A percentile compares a stretch with the other conserved stretches of the same genome.
Conservation (phyloP, 2,329 filamentous ascomycete species). For the Rosellinia necatrix region DNA sequence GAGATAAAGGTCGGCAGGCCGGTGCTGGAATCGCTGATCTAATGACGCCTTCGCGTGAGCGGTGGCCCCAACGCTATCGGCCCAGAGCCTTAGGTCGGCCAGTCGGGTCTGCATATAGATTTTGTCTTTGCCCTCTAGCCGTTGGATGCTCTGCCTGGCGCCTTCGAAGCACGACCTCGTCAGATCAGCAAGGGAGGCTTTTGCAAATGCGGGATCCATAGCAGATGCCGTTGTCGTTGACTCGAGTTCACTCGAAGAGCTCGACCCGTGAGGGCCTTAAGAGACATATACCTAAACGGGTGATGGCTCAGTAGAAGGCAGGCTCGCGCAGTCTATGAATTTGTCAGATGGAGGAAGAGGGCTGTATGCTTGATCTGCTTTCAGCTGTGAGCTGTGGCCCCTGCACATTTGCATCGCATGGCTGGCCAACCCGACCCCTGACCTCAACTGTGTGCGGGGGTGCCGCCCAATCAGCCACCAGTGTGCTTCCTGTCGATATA, state of each 20-base stretch:
- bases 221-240: not conserved
- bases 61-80: slow-evolving; percentile 7
- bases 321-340: not conserved
- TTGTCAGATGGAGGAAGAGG: not conserved
- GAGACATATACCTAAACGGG: not conserved
- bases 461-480: not conserved
- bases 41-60: slow-evolving; percentile 4
- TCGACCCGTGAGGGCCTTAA: not conserved
- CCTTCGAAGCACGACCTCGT: slow-evolving; percentile 5
- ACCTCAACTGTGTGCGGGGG: not conserved
- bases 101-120: slow-evolving; percentile 4
- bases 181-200: slow-evolving; percentile 3
- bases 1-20: slow-evolving; percentile 4
- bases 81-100: slow-evolving; percentile 9
- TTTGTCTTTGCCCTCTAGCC: slow-evolving; percentile 6
- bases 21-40: slow-evolving; percentile 1
- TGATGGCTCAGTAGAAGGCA: not conserved
- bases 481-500: not conserved
- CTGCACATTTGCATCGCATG: slow-evolving; percentile 4
- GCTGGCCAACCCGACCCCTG: not conserved
- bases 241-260: not conserved
- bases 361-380: not conserved
- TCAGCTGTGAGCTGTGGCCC: not conserved
- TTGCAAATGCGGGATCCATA: not conserved
- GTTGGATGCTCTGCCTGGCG: not conserved